phyloP scores from a whole-genome alignment of 2,329 filamentous ascomycete species.

The Penicillium verrucosum region DNA sequence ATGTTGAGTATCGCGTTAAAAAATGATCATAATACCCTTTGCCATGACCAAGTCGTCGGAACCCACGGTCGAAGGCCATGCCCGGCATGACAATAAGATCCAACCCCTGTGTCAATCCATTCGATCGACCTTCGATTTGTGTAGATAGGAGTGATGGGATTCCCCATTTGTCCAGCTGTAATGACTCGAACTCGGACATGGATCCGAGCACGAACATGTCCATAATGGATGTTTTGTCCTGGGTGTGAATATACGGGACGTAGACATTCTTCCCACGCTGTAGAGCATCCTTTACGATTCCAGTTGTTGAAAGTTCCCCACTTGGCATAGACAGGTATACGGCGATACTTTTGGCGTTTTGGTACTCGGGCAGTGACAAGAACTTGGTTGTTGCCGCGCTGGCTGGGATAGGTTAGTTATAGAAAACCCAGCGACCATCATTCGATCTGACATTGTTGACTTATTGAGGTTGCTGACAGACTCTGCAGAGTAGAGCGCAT shows the following conservation, averaged over 20 bases:
- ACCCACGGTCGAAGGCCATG: constrained; percentile 77
- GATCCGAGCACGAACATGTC: constrained; percentile 83
- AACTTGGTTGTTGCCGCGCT: constrained; percentile 62
- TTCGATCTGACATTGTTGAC: constrained; percentile 64
- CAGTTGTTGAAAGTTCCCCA: constrained; percentile 79
- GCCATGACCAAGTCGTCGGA: constrained; percentile 83
- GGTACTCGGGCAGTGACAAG: constrained; percentile 68
- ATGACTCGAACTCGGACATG: constrained; percentile 70
- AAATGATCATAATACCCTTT: constrained; percentile 98
- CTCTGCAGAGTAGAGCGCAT: constrained; percentile 65
- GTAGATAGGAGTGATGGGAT: constrained; percentile 77
- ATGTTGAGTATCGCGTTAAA: constrained; percentile 66
- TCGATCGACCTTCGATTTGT: constrained; percentile 64
- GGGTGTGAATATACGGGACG: constrained; percentile 80
- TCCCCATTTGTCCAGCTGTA: constrained; percentile 81
- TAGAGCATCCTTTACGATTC: constrained; percentile 79
- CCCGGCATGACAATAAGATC: constrained; percentile 91
- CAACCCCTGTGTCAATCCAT: constrained; percentile 64
- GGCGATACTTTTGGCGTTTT: constrained; percentile 70
- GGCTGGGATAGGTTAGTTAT: constrained; percentile 51
- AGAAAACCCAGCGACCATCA: background rate
- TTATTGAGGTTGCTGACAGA: constrained; percentile 61
- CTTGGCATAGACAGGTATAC: constrained; percentile 91
- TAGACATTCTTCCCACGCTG: constrained; percentile 77
- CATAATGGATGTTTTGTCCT: constrained; percentile 69